Evolutionary conservation across 176 grass and related monocot genomes (phyloP).

Genomic region (Musa schizocarpa): DNA sequence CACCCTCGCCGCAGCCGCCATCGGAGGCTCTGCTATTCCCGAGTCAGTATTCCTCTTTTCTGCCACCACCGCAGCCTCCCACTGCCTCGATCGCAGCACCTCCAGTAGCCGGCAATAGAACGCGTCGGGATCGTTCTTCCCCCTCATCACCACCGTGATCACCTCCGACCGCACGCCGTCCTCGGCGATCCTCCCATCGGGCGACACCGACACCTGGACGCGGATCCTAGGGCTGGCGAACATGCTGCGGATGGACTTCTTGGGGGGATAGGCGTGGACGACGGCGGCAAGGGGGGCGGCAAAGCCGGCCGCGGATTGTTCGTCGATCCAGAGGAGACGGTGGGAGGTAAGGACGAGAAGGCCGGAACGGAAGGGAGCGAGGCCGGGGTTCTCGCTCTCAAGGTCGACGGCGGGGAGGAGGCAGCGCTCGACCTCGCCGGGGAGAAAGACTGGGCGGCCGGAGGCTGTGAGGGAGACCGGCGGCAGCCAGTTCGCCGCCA

Average conservation of each 20-base stretch:
- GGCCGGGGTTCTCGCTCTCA: conserved; percentile 55
- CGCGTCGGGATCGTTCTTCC: conserved; percentile 70
- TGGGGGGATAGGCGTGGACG: conserved; percentile 51
- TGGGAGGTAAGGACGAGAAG: conserved; percentile 88
- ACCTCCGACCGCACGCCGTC: conserved; percentile 42
- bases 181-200: conserved; percentile 19
- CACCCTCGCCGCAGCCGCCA: not conserved
- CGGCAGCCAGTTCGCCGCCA: conserved; percentile 30
- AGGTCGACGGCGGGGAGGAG: conserved; percentile 70
- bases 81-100: conserved; percentile 59
- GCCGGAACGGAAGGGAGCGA: conserved; percentile 44
- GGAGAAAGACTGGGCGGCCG: conserved; percentile 55
- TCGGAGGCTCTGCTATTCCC: conserved; percentile 28
- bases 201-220: conserved; percentile 57
- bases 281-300: conserved; percentile 54
- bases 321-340: conserved; percentile 82
- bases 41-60: conserved; percentile 20
- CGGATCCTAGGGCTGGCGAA: conserved; percentile 47
- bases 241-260: conserved; percentile 38
- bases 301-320: conserved; percentile 45
- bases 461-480: conserved; percentile 58
- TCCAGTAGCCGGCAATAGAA: conserved; percentile 83
- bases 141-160: conserved; percentile 59
- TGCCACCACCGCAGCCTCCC: conserved; percentile 37
- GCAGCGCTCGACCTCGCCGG: conserved; percentile 66